A percentile compares a stretch with the other conserved stretches of the same genome.
Conservation (phyloP, 2,329 filamentous ascomycete species). For the Coleophoma crateriformis region DNA sequence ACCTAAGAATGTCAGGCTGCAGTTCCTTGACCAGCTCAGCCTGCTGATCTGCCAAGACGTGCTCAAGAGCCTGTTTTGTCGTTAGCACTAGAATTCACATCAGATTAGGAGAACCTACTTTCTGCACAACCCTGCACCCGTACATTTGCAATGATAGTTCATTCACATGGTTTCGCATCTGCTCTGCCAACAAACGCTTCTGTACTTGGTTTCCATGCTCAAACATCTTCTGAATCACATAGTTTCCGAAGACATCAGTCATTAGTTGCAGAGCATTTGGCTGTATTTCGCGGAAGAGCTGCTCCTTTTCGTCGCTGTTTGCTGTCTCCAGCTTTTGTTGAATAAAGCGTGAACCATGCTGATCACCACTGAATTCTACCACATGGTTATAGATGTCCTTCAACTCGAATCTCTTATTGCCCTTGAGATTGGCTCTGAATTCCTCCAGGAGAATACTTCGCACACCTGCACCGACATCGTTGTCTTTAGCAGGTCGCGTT, state of each 20-base stretch:
- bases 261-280: slow-evolving; percentile 82
- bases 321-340: slow-evolving; percentile 88
- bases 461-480: slow-evolving; percentile 40
- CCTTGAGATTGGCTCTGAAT: slow-evolving; percentile 70
- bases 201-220: slow-evolving; percentile 92
- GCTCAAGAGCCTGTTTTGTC: slow-evolving; percentile 67
- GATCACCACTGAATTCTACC: slow-evolving; percentile 93
- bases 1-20: slow-evolving; percentile 66
- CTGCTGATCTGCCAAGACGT: slow-evolving; percentile 90
- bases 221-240: slow-evolving; percentile 96
- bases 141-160: slow-evolving; percentile 84
- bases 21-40: slow-evolving; percentile 78
- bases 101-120: slow-evolving; percentile 45
- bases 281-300: slow-evolving; percentile 81
- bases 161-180: slow-evolving; percentile 82
- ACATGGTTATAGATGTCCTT: slow-evolving; percentile 85
- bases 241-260: slow-evolving; percentile 97
- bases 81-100: slow-evolving; percentile 9
- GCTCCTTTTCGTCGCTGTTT: slow-evolving; percentile 93
- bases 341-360: slow-evolving; percentile 92
- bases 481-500: slow-evolving; percentile 24
- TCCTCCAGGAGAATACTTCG: slow-evolving; percentile 74
- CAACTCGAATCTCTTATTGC: slow-evolving; percentile 70
- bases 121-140: slow-evolving; percentile 92
- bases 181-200: slow-evolving; percentile 78